These are phyloP conservation scores for Torulaspora gathmanii DNA, from an alignment of 805 yeast genomes.

Conservation along the genomic window DNA sequence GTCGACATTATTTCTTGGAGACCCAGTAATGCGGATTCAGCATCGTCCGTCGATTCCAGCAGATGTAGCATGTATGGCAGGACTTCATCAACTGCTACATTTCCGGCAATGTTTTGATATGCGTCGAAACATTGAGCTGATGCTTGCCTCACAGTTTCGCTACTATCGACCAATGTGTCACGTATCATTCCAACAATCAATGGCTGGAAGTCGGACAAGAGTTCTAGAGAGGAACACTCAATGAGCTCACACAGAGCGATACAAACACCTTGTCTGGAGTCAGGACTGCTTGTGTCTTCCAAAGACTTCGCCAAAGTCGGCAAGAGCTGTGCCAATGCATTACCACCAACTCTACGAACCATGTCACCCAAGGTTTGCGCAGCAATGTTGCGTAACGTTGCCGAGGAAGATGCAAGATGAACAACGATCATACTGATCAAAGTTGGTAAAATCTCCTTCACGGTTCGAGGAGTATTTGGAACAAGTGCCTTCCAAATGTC, in stretches of 20 bases:
- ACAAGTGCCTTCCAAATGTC: constrained; percentile 97
- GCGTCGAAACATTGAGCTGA: constrained; percentile 90
- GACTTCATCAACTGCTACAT: constrained; percentile 79
- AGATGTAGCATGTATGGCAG: constrained; percentile 74
- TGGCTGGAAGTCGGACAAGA: constrained; percentile 59
- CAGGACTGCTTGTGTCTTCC: constrained; percentile 57
- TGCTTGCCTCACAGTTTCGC: constrained; percentile 73
- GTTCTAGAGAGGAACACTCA: constrained; percentile 61
- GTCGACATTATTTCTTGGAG: constrained; percentile 88
- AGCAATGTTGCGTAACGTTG: constrained; percentile 75
- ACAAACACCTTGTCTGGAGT: constrained; percentile 93
- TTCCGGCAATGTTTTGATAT: constrained; percentile 77
- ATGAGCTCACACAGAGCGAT: constrained; percentile 85
- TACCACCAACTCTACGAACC: constrained; percentile 88
- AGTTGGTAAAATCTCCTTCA: constrained; percentile 84
- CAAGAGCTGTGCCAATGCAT: constrained; percentile 74
- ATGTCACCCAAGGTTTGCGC: constrained; percentile 92
- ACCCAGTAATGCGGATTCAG: constrained; percentile 79
- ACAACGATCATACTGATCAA: constrained; percentile 75
- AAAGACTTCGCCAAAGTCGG: constrained; percentile 76
- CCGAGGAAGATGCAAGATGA: constrained; percentile 78
- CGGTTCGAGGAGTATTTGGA: constrained; percentile 90
- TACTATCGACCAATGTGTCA: constrained; percentile 70
- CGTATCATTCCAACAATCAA: constrained; percentile 71
- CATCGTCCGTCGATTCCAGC: constrained; percentile 53